Base-by-base conservation (phyloP, 164 flowering plant species). In the Piper betle region DNA sequence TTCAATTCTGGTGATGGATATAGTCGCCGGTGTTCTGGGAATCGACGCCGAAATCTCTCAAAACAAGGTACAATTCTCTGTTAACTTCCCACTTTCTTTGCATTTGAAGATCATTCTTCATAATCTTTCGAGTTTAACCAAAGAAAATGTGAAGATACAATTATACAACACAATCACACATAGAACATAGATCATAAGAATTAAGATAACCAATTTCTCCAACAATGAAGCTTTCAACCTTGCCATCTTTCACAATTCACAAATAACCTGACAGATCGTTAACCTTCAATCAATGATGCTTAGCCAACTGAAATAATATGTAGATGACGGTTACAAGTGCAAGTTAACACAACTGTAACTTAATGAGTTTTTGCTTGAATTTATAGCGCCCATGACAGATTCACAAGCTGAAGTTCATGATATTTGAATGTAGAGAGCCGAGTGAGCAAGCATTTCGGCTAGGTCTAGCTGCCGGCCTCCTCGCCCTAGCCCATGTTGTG, bases 391-490 rank as follows among this genome's bases (percentile, higher is more conserved):
- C 2, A 25, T 25, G 33, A 52, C 75, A 91, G 98, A 86, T 72
- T 58, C 83, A 77, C 73, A 90, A 87, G 69, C 15, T 89, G 56
- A 82, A 78, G 76, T 61, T 86, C 39, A 81, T 81, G 82, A 67
- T 92, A 65, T 84, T 92, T 50, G 96, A 88, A 78, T 92, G 98
- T 52, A 81, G 69, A 77, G 81, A 85, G 17, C 96, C 96, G 20
- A 87, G 96, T 71, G 75, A 72, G 6, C 76, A 82, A 33, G 98
- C 98, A 0, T 85, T 80, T 76, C 72, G 60, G 68, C 77, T 89
- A 4, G 98, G 96, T 5, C 64, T 86, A 43, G 87, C 79, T 17
- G 98, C 96, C 0, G 64, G 53, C 0, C 77, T 92, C n/a, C 67
- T 92, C 46, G 67, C 53, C 3, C 4, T 80, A 10, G 93, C 98